Base-by-base conservation (phyloP, 2,329 filamentous ascomycete species). In the Diaporthe ampelina region DNA sequence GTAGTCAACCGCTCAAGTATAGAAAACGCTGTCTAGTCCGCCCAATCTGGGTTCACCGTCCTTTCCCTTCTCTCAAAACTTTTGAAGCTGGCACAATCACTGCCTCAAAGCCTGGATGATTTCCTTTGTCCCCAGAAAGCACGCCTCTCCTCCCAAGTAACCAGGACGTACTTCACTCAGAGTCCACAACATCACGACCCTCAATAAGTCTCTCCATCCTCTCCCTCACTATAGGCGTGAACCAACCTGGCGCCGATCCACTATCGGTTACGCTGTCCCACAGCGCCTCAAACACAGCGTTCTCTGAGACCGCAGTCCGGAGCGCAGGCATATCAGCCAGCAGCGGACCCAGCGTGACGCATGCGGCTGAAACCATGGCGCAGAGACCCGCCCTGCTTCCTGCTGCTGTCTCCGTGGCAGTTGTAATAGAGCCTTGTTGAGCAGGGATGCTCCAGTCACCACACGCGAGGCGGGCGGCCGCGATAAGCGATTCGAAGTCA, bases 401-500 rank as follows among this genome's bases (percentile, higher is more conserved):
- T 3, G 0, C 19, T n/a, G 4, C 8, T n/a, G 45, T 21, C 2
- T 10, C 45, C 45, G 19, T 21, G 19, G 21, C 8, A 50, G 19
- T n/a, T 37, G 35, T 9, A 37, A 9, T 37, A 37, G 35, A 37
- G 35, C 10, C 35, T 37, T 37, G 35, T 11, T 37, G 35, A 29
- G 29, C 29, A 29, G 29, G 29, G 29, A 29, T 29, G 29, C 29
- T 29, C 29, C 57, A 40, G 19, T 4, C 19, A 24, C 9, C 1
- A 24, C 21, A 50, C 40, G 59, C 40, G 59, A 63, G 24, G 24
- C 26, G 37, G n/a, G 59, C 19, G 40, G 59, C 40, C 13, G 40
- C 40, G 15, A 63, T 17, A 10, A 67, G 61, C 26, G 61, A 67
- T 40, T 37, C 45, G 61, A 67, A 29, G 29, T 67, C 29, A 17